Evolutionary conservation across 495 filamentous ascomycete genomes (phyloP).

Genomic region (Letharia columbiana): DNA sequence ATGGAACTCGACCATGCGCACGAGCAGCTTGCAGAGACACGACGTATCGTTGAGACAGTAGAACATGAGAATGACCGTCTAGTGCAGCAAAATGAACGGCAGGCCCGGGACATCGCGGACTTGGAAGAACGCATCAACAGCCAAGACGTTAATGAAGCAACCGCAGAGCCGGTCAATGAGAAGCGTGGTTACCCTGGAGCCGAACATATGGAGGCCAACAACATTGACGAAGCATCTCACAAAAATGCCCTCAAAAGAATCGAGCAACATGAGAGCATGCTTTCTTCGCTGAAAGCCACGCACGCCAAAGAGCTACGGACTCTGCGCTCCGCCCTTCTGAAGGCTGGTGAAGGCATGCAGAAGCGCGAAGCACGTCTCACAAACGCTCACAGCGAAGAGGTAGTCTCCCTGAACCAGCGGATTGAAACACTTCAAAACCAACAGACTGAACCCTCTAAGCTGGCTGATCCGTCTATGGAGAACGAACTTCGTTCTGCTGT

Average conservation of each 20-base stretch:
- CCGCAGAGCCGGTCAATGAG: constrained; percentile 6
- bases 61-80: constrained; percentile 42
- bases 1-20: constrained; percentile 23
- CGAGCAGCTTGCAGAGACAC: constrained; percentile 37
- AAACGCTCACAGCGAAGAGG: constrained; percentile 16
- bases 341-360: constrained; percentile 31
- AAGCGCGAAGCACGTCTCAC: constrained; percentile 32
- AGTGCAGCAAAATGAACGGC: constrained; percentile 22
- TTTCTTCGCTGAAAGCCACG: constrained; percentile 36
- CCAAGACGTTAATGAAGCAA: constrained; percentile 33
- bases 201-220: not conserved
- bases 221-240: constrained; percentile 30
- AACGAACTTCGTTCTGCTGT: constrained; percentile 36
- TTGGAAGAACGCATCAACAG: constrained; percentile 26
- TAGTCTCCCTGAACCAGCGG: constrained; percentile 6
- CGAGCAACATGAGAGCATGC: constrained; percentile 33
- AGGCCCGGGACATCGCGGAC: constrained; percentile 14
- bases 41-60: constrained; percentile 37
- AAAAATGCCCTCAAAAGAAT: constrained; percentile 36
- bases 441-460: not conserved
- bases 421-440: constrained; percentile 12
- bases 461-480: constrained; percentile 9
- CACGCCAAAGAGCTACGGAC: constrained; percentile 39
- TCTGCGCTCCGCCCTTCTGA: constrained; percentile 33
- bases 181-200: not conserved